These are phyloP conservation scores for Hypomontagnella monticulosa DNA, from an alignment of 495 filamentous ascomycete species.

Conservation along the genomic window DNA sequence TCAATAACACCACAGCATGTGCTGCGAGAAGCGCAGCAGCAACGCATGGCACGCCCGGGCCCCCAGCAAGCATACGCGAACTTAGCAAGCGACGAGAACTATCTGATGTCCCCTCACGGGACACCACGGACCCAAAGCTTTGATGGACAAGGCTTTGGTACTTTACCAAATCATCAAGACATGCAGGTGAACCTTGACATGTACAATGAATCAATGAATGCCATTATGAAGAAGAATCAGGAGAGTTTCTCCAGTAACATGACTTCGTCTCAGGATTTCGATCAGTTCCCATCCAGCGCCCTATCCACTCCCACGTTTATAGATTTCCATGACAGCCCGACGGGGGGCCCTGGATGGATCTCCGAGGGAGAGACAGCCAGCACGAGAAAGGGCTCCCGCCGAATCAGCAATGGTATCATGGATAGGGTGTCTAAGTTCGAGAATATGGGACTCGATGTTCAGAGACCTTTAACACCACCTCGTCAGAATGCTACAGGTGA, in stretches of 20 bases:
- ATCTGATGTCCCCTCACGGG: conserved; percentile 58
- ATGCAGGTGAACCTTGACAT: conserved; percentile 52
- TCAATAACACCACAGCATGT: conserved; percentile 65
- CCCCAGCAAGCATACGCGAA: conserved; percentile 51
- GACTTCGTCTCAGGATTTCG: conserved; percentile 47
- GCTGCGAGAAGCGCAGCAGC: conserved; percentile 80
- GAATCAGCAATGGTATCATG: conserved; percentile 64
- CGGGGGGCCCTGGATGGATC: conserved; percentile 54
- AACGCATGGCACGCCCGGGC: conserved; percentile 72
- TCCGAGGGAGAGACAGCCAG: conserved; percentile 54
- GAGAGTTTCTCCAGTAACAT: conserved; percentile 47
- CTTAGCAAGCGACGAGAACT: conserved; percentile 50
- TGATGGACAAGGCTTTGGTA: conserved; percentile 46
- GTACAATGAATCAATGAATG: conserved; percentile 54
- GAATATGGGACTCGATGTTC: conserved; percentile 51
- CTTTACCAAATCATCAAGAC: conserved; percentile 44
- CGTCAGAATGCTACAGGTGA: conserved; percentile 64
- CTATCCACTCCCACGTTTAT: conserved; percentile 59
- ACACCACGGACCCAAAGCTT: conserved; percentile 58
- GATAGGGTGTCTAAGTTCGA: conserved; percentile 64
- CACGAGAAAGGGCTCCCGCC: conserved; percentile 51
- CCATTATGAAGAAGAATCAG: conserved; percentile 55
- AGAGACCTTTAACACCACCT: conserved; percentile 67
- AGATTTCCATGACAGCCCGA: conserved; percentile 55
- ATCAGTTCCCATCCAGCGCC: conserved; percentile 53